Conservation (phyloP, 805 yeast species). For the Kodamaea kakaduensis region DNA sequence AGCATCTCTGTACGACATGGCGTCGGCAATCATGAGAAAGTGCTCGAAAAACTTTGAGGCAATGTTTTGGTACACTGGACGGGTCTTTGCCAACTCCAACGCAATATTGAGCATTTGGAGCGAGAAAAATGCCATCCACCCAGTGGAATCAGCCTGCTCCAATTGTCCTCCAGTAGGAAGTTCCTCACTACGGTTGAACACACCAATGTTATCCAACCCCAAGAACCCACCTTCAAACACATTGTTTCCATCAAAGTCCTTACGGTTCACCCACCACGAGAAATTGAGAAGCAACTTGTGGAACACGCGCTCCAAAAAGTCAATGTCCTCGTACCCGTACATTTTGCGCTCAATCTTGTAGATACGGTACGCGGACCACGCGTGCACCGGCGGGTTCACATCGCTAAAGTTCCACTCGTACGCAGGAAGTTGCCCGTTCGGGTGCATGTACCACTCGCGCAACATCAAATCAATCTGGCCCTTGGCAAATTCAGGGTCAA, state of each 20-base stretch:
- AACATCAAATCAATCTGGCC: slow-evolving; percentile 80
- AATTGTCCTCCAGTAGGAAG: slow-evolving; percentile 87
- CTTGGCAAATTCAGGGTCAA: slow-evolving; percentile 89
- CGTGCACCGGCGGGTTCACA: slow-evolving; percentile 97
- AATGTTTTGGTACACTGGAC: slow-evolving; percentile 85
- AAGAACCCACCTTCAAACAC: slow-evolving; percentile 93
- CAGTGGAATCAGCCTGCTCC: slow-evolving; percentile 94
- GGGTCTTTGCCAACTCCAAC: slow-evolving; percentile 78
- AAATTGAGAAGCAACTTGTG: slow-evolving; percentile 85
- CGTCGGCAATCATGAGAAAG: slow-evolving; percentile 85
- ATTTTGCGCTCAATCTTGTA: slow-evolving; percentile 82
- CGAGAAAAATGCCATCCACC: slow-evolving; percentile 95
- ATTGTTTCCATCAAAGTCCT: slow-evolving; percentile 80
- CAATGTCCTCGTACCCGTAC: slow-evolving; percentile 76
- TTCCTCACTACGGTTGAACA: slow-evolving; percentile 89
- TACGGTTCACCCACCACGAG: slow-evolving; percentile 97
- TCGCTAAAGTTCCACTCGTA: slow-evolving; percentile 95
- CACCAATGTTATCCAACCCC: slow-evolving; percentile 89
- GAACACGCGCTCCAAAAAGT: slow-evolving; percentile 86
- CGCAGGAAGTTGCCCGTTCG: slow-evolving; percentile 96
- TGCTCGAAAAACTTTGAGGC: slow-evolving; percentile 95
- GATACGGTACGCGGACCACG: slow-evolving; percentile 88
- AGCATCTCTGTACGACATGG: slow-evolving; percentile 69
- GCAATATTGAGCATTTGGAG: slow-evolving; percentile 91
- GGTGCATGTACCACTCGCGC: slow-evolving; percentile 97